Evolutionary conservation across 2,329 filamentous ascomycete species (phyloP), one percentile per base, ranked within the genome.

Genomic region (Exophiala phaeomuriformis): DNA sequence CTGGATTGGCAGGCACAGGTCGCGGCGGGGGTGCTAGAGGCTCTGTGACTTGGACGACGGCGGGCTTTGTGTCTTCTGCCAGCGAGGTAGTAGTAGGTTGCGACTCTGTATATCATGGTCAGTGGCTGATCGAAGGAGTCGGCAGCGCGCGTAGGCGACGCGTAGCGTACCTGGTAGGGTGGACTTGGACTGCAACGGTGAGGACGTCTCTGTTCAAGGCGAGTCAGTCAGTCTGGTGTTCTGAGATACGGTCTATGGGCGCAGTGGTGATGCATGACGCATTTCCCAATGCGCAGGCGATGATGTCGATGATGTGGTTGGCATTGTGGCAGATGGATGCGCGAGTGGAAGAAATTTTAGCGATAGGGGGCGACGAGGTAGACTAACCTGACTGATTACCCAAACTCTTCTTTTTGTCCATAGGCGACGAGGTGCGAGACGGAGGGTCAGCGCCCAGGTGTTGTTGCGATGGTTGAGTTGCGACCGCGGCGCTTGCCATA

Each of bases 11-110:
- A 66, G 79, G 78, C 48, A 68, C 67, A 51, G 73, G 73, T 70
- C 84, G 83, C 55, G 84, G 85, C 52, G 85, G 84, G 62, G 85
- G 84, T 61, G 84, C 83, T 65, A 88, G 78, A 52, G 84, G 81
- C 71, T 81, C 82, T 65, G 81, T 74, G 51, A 72, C 69, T 67
- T 85, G 82, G 64, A 76, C 68, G 61, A 71, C 64, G 19, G 19
- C 19, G 55, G 66, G 65, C 64, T 84, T 79, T 59, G 71, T 42
- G 37, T 63, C 63, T 57, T 66, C 65, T 31, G 66, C 68, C 51
- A 67, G 64, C 58, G 67, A 65, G 47, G 63, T 60, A 19, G 19
- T 19, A 19, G 19, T 19, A 52, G 62, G 58, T 60, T 67, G 64
- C 41, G 66, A 62, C 58, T 70, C 61, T 62, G 28, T 2, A 33